phyloP scores from a whole-genome alignment of 2,329 filamentous ascomycete species.

The Paecilomyces dactylethromorphus region DNA sequence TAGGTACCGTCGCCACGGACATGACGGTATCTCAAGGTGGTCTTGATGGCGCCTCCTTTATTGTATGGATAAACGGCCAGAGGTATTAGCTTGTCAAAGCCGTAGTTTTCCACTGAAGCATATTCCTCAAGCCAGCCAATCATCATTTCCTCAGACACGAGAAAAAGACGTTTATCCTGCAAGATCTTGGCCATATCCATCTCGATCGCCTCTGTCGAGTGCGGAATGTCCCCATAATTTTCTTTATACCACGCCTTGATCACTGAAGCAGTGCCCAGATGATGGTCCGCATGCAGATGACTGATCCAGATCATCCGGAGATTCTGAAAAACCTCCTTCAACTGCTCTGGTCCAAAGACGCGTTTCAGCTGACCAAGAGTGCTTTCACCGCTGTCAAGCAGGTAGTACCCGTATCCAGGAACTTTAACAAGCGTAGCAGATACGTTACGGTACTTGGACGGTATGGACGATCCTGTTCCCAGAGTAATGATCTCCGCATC shows the following conservation, averaged over 20 bases:
- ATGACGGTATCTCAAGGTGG: constrained; percentile 24
- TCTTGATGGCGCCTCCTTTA: constrained; percentile 12
- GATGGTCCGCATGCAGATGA: constrained; percentile 93
- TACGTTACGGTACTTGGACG: constrained; percentile 93
- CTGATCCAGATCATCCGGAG: constrained; percentile 85
- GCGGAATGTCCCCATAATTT: constrained; percentile 36
- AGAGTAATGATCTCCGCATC: constrained; percentile 80
- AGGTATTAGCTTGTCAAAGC: constrained; percentile 53
- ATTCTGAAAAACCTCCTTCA: constrained; percentile 66
- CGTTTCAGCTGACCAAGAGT: constrained; percentile 82
- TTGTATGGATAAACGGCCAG: constrained; percentile 34
- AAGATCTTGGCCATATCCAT: constrained; percentile 30
- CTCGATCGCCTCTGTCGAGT: constrained; percentile 34
- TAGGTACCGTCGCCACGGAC: constrained; percentile 19
- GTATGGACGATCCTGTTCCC: constrained; percentile 83
- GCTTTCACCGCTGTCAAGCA: constrained; percentile 88
- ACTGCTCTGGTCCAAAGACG: constrained; percentile 58
- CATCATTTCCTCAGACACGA: constrained; percentile 68
- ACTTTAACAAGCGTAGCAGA: constrained; percentile 79
- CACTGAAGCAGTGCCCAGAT: constrained; percentile 76
- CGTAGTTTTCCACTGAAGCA: constrained; percentile 67
- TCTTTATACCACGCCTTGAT: constrained; percentile 71
- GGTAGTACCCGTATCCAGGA: constrained; percentile 77
- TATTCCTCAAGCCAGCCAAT: constrained; percentile 74
- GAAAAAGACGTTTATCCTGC: constrained; percentile 45